Evolutionary conservation across 2,329 filamentous ascomycete species (phyloP), one percentile per base, ranked within the genome.

Genomic region (Penicillium griseofulvum): DNA sequence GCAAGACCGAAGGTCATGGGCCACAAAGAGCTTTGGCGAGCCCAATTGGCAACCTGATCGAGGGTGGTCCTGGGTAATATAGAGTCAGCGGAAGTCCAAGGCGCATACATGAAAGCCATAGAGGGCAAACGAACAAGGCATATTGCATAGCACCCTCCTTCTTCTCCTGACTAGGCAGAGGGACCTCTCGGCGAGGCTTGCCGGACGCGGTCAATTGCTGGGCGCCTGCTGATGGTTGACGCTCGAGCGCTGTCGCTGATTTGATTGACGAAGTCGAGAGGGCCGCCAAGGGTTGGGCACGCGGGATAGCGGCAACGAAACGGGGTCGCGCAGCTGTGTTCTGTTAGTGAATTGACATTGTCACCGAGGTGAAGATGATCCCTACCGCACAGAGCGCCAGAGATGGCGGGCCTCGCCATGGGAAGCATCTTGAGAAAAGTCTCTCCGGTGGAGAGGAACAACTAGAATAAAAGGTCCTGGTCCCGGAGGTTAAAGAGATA

Each of bases 1-100:
- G 90, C 91, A 57, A 95, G 87, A 61, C 89, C 90, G 75, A 95
- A 95, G 44, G 90, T 94, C 88, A 95, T 91, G 67, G 91, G 90
- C 90, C 90, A 95, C 58, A 95, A 80, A 19, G 90, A 95, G 62
- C 87, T 87, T 76, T 95, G 90, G 48, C 90, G 88, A 51, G 87
- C 89, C 90, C 91, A 95, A 78, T 94, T 95, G 75, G 89, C 80
- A 65, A 95, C 84, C 71, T 88, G 84, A 73, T 95, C 91, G 70
- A 76, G 72, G 0, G 74, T 76, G 11, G 74, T 76, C 61, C 74
- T 76, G 41, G 26, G 29, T 9, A 17, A 34, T 24, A 44, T 16
- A 42, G 14, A 45, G 54, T 56, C 33, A 60, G 61, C 44, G 55
- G 45, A 34, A 19, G n/a, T 34, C 26, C 47, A 28, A 49, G 47